These are phyloP conservation scores for Paradendryphiella salina DNA, from an alignment of 2,329 filamentous ascomycete genomes.

Conservation along the genomic window DNA sequence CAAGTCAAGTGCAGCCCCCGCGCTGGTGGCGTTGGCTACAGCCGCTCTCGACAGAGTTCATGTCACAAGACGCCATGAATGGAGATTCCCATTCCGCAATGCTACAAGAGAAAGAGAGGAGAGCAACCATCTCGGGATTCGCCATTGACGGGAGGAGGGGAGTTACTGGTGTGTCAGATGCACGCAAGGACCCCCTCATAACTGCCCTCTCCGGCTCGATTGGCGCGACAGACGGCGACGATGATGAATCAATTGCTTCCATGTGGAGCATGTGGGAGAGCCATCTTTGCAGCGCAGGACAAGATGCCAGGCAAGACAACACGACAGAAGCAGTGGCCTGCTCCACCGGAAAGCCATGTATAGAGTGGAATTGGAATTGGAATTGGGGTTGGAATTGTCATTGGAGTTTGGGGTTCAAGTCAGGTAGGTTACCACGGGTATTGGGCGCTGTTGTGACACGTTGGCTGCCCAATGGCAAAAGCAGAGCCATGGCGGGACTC, in stretches of 20 bases:
- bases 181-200: constrained; percentile 20
- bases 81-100: constrained; percentile 22
- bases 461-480: constrained; percentile 32
- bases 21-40: constrained; percentile 35
- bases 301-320: constrained; percentile 26
- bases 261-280: constrained; percentile 36
- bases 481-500: constrained; percentile 14
- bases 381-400: neutral
- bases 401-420: neutral
- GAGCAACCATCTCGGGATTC: constrained; percentile 24
- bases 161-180: constrained; percentile 15
- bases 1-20: no score
- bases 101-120: constrained; percentile 28
- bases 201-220: constrained; percentile 23
- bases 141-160: constrained; percentile 11
- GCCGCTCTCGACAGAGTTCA: constrained; percentile 26
- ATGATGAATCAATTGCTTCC: constrained; percentile 23
- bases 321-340: constrained; percentile 31
- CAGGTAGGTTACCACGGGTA: constrained; percentile 17
- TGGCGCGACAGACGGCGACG: constrained; percentile 6
- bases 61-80: constrained; percentile 39
- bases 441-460: constrained; percentile 27
- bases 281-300: constrained; percentile 21
- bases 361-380: constrained; percentile 1
- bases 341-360: constrained; percentile 10